Evolutionary conservation across 1,284 basidiomycete species (phyloP).

Genomic region (Leccinum cinnamomeum): DNA sequence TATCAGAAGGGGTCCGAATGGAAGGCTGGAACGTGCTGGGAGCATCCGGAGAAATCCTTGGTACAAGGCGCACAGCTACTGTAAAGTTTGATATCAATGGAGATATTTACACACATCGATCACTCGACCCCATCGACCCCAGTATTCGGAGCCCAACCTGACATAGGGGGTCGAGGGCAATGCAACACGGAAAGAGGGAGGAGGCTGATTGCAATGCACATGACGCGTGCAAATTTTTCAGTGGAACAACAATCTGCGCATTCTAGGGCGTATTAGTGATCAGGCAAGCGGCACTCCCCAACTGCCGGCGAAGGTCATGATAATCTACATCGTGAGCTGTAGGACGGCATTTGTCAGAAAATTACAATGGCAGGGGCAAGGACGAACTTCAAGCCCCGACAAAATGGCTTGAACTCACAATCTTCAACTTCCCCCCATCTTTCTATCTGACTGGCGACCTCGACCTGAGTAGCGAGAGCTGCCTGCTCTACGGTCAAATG

Average conservation of each 20-base stretch:
- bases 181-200: background rate
- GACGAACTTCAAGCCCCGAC: conserved; percentile 4
- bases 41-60: background rate
- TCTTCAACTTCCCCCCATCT: conserved; percentile 99
- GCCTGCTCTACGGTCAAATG: conserved; percentile 83
- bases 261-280: conserved; percentile 38
- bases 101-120: conserved; percentile 23
- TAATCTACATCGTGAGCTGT: conserved; percentile 95
- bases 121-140: conserved; percentile 12
- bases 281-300: conserved; percentile 76
- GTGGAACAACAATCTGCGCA: conserved; percentile 7
- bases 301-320: conserved; percentile 86
- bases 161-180: conserved; percentile 13
- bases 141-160: conserved; percentile 12
- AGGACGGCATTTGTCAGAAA: conserved; percentile 14
- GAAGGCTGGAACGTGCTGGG: conserved; percentile 16
- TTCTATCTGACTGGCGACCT: conserved; percentile 94
- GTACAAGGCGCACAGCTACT: conserved; percentile 10
- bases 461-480: conserved; percentile 83
- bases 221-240: conserved; percentile 11
- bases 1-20: conserved; percentile 13
- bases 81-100: conserved; percentile 21
- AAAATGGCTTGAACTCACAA: conserved; percentile 57
- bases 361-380: conserved; percentile 5
- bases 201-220: conserved; percentile 5